Conservation (phyloP, 805 yeast genomes). For the Metschnikowia cubensis region DNA sequence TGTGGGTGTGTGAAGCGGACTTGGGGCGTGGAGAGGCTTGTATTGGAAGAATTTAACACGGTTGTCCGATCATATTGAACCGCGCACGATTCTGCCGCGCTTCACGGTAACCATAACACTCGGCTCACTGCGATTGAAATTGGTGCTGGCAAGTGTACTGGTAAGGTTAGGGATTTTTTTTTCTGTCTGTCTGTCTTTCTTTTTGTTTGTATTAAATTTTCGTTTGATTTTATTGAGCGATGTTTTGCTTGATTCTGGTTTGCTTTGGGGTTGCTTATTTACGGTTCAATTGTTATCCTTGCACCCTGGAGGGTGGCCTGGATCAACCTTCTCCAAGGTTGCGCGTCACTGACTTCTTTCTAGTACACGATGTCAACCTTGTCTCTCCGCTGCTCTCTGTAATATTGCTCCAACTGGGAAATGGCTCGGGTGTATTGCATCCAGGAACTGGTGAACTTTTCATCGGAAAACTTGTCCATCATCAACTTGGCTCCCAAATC, state of each 20-base stretch:
- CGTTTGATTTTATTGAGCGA: too few relatives aligned
- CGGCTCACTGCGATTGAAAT: not conserved
- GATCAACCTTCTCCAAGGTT: not conserved
- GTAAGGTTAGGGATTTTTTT: too few relatives aligned
- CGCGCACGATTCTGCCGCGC: constrained; percentile 12
- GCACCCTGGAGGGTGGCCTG: not conserved
- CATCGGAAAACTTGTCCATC: constrained; percentile 57
- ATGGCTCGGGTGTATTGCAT: constrained; percentile 18
- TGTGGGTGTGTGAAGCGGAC: constrained; percentile 5
- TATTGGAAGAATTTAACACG: constrained; percentile 13
- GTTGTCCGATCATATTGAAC: constrained; percentile 9
- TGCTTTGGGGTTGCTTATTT: not conserved
- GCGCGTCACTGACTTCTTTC: not conserved
- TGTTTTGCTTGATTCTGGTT: too few relatives aligned
- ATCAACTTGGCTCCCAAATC: constrained; percentile 44
- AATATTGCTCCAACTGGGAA: constrained; percentile 21
- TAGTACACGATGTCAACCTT: constrained; percentile 29
- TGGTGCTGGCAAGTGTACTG: too few relatives aligned
- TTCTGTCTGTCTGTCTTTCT: too few relatives aligned
- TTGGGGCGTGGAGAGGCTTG: constrained; percentile 1
- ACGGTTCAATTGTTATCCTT: not conserved
- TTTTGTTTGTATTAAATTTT: too few relatives aligned
- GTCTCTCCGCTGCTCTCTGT: constrained; percentile 25
- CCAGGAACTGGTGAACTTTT: constrained; percentile 56
- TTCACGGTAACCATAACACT: not conserved